These are phyloP conservation scores for Schizophyllum commune DNA, from an alignment of 1,284 basidiomycete genomes.

Conservation along the genomic window DNA sequence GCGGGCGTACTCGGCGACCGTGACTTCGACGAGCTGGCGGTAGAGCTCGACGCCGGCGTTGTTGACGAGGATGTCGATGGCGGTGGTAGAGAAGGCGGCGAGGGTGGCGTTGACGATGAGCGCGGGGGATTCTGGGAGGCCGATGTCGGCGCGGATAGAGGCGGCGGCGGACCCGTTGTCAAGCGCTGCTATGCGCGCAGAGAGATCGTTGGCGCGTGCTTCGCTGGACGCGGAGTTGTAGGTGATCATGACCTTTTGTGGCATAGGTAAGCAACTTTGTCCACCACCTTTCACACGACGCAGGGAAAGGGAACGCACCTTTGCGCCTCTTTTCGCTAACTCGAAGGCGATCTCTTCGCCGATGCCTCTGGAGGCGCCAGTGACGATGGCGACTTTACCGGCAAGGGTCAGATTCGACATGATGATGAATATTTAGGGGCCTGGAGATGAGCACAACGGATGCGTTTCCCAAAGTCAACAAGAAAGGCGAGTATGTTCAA, in stretches of 20 bases:
- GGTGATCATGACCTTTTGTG: background rate
- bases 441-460: no score
- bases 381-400: background rate
- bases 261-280: background rate
- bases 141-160: background rate
- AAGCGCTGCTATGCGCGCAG: background rate
- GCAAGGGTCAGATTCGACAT: background rate
- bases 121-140: background rate
- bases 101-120: background rate
- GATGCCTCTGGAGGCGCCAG: background rate
- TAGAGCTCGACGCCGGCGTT: background rate
- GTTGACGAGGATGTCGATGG: background rate
- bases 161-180: background rate
- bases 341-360: background rate
- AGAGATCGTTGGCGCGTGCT: background rate
- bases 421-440: no score
- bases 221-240: background rate
- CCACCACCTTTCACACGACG: background rate
- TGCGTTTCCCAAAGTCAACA: no score
- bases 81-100: background rate
- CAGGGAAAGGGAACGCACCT: background rate
- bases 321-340: background rate
- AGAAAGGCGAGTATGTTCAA: no score
- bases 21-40: background rate
- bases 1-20: background rate